Evolutionary conservation across 1,284 basidiomycete species (phyloP), one percentile per base, ranked within the genome.

Genomic region (Tilletiaria anomala): DNA sequence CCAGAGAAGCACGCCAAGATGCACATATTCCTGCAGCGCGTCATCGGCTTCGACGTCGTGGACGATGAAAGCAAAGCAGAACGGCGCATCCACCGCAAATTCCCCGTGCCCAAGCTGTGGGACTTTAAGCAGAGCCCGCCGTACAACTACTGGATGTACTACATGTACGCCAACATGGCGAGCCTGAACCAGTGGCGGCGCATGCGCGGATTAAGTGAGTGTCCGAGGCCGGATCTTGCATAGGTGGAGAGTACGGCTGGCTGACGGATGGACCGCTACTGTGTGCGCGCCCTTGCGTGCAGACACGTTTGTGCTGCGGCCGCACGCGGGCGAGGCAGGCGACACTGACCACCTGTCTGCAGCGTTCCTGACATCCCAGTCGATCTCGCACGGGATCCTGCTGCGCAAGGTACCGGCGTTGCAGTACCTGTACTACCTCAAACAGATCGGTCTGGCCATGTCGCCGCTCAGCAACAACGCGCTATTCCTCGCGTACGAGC

Each of bases 61-160:
- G 93, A 99, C 57, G 93, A 99, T 62, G 93, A 99, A 70, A 88
- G 83, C 12, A 97, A 96, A 70, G 74, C 79, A 0, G 93, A 99
- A 69, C 73, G 86, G 42, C 73, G 93, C 17, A 78, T 93, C 44
- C 83, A 94, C 68, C 83, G 82, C 59, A 96, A 99, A 69, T 97
- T 88, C 72, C 93, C 93, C 0, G 86, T 84, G 47, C 91, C 93
- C 1, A 75, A 77, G 41, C 72, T 86, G 43, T 99, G 93, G 93
- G 77, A 88, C 67, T 80, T 81, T 1, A 73, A 75, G 35, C 83
- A 91, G 61, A 85, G 83, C 34, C 93, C 91, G 5, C 87, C 88
- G 0, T 96, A 87, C 69, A 84, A 82, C 4, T 94, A 94, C 70
- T 93, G 66, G 66, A 73, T 91, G 15, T 97, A 96, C 71, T 96